A percentile compares a stretch with the other conserved stretches of the same genome.
These are phyloP conservation scores for Parsonsia alboflavescens DNA, from an alignment of 257 asterid genomes.

Conservation along the genomic window DNA sequence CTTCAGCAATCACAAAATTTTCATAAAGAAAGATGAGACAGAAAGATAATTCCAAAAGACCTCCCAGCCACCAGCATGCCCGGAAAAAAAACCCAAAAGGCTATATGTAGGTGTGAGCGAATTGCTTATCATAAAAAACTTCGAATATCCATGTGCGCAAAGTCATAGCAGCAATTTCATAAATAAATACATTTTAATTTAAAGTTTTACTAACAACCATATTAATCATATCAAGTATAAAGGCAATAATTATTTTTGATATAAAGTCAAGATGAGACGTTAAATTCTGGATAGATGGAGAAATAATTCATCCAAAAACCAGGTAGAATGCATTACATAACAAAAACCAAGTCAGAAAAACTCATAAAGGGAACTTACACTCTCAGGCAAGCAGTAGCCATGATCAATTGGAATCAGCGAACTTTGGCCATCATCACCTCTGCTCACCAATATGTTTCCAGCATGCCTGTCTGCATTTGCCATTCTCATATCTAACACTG, in stretches of 20 bases:
- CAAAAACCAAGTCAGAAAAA: not conserved
- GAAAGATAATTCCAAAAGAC: not conserved
- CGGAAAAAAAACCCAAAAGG: not conserved
- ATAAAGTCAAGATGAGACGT: too few species aligned
- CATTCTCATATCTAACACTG: conserved; percentile 80
- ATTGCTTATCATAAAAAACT: not conserved
- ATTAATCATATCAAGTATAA: too few species aligned
- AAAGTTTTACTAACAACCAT: too few species aligned
- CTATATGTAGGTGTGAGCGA: not conserved
- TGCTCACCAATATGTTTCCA: conserved; percentile 72
- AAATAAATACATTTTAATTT: too few species aligned
- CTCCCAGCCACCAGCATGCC: not conserved
- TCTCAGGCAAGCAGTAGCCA: conserved; percentile 91
- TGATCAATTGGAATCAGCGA: conserved; percentile 86
- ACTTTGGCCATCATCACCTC: conserved; percentile 58
- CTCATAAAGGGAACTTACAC: conserved; percentile 47
- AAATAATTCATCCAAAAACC: not conserved
- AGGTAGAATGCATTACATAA: not conserved
- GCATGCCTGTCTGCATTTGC: conserved; percentile 93
- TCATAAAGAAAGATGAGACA: not conserved
- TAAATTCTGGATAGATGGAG: too few species aligned
- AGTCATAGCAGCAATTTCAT: not conserved
- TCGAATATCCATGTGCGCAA: not conserved
- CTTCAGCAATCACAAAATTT: not conserved
- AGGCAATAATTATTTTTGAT: too few species aligned